A percentile compares a stretch with the other conserved stretches of the same genome.
Evolutionary conservation across 805 yeast genomes (phyloP).

Genomic region (Metschnikowia picachoensis): DNA sequence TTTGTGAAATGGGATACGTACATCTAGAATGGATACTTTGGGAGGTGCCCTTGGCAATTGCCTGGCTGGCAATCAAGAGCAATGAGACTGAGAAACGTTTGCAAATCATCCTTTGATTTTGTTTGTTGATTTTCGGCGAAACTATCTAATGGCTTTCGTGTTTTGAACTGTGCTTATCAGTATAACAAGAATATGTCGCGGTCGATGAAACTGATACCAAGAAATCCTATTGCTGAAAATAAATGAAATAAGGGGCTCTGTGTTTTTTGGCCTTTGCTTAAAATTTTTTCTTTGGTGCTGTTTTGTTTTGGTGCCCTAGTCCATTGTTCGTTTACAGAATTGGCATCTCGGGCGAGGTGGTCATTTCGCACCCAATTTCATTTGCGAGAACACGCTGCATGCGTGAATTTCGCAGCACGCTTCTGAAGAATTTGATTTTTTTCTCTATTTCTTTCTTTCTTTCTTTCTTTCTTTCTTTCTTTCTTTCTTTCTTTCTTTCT

Average conservation of each 20-base stretch:
- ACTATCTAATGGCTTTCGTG: too few species aligned
- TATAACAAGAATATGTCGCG: too few species aligned
- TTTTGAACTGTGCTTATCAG: too few species aligned
- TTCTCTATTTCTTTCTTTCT: too few species aligned
- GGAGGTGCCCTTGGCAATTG: slow-evolving; percentile 4
- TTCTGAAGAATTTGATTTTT: too few species aligned
- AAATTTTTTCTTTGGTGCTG: neutral
- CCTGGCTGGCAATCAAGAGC: slow-evolving; percentile 1
- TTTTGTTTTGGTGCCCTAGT: neutral
- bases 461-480: too few species aligned
- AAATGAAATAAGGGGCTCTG: neutral
- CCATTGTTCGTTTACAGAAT: neutral
- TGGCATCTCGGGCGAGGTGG: neutral
- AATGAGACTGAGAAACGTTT: neutral
- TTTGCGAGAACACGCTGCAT: too few species aligned
- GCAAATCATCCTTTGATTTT: neutral
- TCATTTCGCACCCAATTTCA: slow-evolving; percentile 2
- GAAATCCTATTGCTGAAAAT: neutral
- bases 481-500: too few species aligned
- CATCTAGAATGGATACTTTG: slow-evolving; percentile 6
- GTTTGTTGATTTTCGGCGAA: neutral
- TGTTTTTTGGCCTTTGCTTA: neutral
- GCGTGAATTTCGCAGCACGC: too few species aligned
- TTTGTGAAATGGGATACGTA: neutral
- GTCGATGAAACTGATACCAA: too few species aligned